Evolutionary conservation across 2,329 filamentous ascomycete species (phyloP), one percentile per base, ranked within the genome.

Genomic region (Eutypa lata): DNA sequence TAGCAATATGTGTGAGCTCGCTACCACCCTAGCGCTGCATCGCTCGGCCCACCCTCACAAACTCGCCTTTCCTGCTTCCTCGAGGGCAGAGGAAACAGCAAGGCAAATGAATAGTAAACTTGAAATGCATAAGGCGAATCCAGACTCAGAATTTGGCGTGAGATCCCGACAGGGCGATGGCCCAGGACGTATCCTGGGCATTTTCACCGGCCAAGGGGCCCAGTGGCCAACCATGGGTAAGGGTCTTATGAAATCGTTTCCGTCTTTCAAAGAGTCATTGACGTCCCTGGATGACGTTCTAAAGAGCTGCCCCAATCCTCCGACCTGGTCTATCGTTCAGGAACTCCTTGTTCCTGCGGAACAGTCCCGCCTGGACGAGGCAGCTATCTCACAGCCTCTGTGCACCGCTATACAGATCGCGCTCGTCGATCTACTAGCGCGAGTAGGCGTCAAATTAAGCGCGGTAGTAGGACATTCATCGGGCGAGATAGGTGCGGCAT

Each of bases 401-500:
- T 72, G 67, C 52, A 74, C 71, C 1, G 73, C 72, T 0, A 50
- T 77, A 2, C 75, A 77, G 54, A 57, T 77, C 4, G 65, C 69
- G 1, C 52, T 77, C 2, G 63, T 72, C 2, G 65, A 71, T 7
- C 53, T 76, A 2, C 53, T 77, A 1, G 47, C 48, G 6, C 53
- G 55, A 2, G 73, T 71, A 66, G 65, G 65, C 1, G 66, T 77
- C 28, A 53, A 44, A n/a, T 70, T 73, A 1, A 22, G 53, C 0
- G 68, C 65, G 10, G 71, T 75, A 1, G 63, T 67, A 3, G 73
- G 75, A 2, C 75, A 78, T 54, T 76, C 73, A 0, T 71, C 67
- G 16, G 75, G 75, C 10, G 75, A 78, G 53, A 76, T 76, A 45
- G 71, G 57, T 2, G 73, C 74, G 19, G 74, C 75, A 0, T 76